Evolutionary conservation across 352 stramenopile species (phyloP).

Genomic region (Phytophthora cactorum): DNA sequence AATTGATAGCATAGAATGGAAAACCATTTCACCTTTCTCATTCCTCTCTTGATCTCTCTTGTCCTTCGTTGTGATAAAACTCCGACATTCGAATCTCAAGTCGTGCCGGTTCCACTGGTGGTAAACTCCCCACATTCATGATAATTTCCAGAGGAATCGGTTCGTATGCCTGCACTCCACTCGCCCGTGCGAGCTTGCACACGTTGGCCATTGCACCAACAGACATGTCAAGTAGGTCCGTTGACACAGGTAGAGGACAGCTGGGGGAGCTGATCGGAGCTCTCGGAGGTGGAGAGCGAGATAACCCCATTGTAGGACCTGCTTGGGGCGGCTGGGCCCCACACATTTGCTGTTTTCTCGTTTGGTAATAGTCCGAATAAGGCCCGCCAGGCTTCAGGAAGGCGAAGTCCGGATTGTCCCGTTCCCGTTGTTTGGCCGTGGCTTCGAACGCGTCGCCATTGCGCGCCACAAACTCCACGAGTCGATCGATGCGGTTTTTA

Average conservation of each 20-base stretch:
- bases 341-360: conserved; percentile 50
- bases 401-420: conserved; percentile 59
- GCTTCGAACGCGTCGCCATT: conserved; percentile 66
- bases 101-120: conserved; percentile 51
- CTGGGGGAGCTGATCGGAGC: background rate
- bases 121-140: conserved; percentile 31
- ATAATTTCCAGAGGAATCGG: conserved; percentile 51
- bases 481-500: conserved; percentile 56
- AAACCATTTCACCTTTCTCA: background rate
- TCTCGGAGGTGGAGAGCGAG: conserved; percentile 3
- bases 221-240: conserved; percentile 36
- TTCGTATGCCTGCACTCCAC: conserved; percentile 46
- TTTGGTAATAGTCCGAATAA: conserved; percentile 61
- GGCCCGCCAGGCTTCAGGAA: conserved; percentile 50
- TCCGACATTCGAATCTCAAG: conserved; percentile 62
- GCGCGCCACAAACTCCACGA: conserved; percentile 65
- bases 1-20: background rate
- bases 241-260: background rate
- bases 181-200: conserved; percentile 43
- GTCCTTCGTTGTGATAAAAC: conserved; percentile 48
- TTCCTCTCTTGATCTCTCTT: background rate
- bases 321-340: background rate
- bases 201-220: conserved; percentile 65
- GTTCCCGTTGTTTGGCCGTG: conserved; percentile 49
- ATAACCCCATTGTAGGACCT: background rate